Percentiles rank a stretch among this genome's conserved stretches.
phyloP scores from a whole-genome alignment of 176 grass and related monocot species.

The Raddia guianensis region DNA sequence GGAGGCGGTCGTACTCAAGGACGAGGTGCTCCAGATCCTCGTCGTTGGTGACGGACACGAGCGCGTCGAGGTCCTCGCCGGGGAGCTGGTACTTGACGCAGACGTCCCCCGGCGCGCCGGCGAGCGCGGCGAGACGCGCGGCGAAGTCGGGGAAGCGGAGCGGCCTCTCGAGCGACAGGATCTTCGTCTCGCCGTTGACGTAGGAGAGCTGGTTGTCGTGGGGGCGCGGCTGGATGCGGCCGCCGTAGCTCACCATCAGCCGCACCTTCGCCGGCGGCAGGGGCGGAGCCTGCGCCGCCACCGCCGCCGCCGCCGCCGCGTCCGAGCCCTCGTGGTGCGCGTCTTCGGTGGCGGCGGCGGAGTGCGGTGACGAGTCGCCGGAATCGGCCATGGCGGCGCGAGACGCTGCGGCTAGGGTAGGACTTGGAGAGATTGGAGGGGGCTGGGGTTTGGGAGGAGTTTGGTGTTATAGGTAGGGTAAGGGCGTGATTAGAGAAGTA shows the following conservation, averaged over 20 bases:
- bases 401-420: constrained; percentile 41
- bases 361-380: constrained; percentile 73
- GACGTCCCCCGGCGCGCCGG: constrained; percentile 32
- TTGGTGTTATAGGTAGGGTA: constrained; percentile 40
- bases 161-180: constrained; percentile 82
- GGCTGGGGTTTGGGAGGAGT: background rate
- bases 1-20: constrained; percentile 87
- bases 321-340: constrained; percentile 45
- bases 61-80: constrained; percentile 97
- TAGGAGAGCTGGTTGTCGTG: constrained; percentile 91
- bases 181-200: constrained; percentile 95
- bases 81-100: constrained; percentile 99
- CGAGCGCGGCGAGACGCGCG: constrained; percentile 54
- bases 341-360: constrained; percentile 54
- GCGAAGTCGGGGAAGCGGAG: constrained; percentile 66
- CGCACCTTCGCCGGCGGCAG: constrained; percentile 45
- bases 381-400: constrained; percentile 65
- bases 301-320: background rate
- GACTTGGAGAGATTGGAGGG: background rate
- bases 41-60: constrained; percentile 93
- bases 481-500: background rate
- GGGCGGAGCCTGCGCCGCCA: background rate
- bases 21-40: constrained; percentile 94
- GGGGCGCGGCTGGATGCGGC: constrained; percentile 81
- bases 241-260: constrained; percentile 95